Evolutionary conservation across 306 rosid species (phyloP), one percentile per base, ranked within the genome.

Genomic region (Astragalus glycyphyllos): DNA sequence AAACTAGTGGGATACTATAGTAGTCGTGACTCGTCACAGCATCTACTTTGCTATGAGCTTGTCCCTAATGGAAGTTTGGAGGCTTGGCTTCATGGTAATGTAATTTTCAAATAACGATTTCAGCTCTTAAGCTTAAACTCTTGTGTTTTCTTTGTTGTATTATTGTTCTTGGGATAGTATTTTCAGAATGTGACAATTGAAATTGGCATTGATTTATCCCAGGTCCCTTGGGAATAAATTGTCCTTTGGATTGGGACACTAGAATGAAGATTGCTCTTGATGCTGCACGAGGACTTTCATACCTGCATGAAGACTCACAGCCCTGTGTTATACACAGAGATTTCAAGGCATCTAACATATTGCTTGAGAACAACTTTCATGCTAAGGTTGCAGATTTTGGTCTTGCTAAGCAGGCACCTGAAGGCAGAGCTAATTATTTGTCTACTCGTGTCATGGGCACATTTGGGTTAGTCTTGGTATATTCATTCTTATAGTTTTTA

Each of bases 361-460:
- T 95, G 80, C 93, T 95, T 5, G 97, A 91, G 87, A 91, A 87
- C 79, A 90, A 91, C 78, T 95, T 91, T 53, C 81, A 83, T 74
- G 99, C 97, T 48, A 95, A 95, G 82, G 99, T 95, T 74, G 97
- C 97, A 20, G 99, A 95, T 83, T 95, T 95, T 64, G 99, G 99
- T 77, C 96, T 95, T 42, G 99, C 99, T 48, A 95, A 91, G 79
- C 96, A 89, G 79, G 97, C 97, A 71, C 97, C 96, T 17, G 99
- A 91, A 82, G 99, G 97, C 82, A 84, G 96, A 77, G 76, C 89
- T 23, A 95, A 91, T 78, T 95, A 91, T 79, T 74, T 95, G 75
- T 95, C 99, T 71, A 95, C 99, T 63, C 92, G 99, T 50, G 99
- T 95, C 81, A 95, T 95, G 99, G 99, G 99, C 74, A 94, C 99